Base-by-base conservation (phyloP, 208 protist species). In the Leishmania tarentolae region DNA sequence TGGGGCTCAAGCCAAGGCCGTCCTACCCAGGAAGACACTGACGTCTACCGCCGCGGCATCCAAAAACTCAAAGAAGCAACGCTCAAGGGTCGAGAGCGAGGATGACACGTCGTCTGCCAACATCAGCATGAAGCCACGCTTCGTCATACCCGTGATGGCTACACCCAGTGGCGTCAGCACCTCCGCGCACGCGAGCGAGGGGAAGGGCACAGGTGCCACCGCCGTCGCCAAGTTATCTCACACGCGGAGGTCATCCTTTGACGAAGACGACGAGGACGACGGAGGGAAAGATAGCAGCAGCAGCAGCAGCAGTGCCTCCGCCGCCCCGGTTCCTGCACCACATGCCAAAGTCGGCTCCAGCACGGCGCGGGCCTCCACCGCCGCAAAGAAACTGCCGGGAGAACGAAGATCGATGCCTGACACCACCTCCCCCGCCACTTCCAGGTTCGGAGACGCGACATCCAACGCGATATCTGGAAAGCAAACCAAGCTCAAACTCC, bases 171-270 rank as follows among this genome's bases (percentile, higher is more conserved):
- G 68, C 42, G 7, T 50, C 17, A 24, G 19, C 68, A 72, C 44
- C 19, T 52, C 42, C 5, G 42, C 68, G 68, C 19, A 28, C 2
- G 35, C 6, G 8, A 50, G 1, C 15, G 2, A n/a, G n/a, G n/a
- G n/a, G 15, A n/a, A 46, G 40, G 42, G 42, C 24, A 31, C 21
- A 13, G 7, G 28, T 11, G 42, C 7, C 3, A 24, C 7, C 3
- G 68, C 21, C 68, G 3, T 73, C 42, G 3, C 77, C 15, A 80
- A 66, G 47, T n/a, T 42, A 5, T 76, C 56, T 3, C 83, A 79
- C 66, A 47, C 63, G 35, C 75, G 81, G 13, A 68, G 65, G 17
- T 90, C 86, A 0, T 85, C 86, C 50, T 90, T 90, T 50, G 86
- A 90, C 63, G 85, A 88, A 24, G 86, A 87, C 75, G 83, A 90